Evolutionary conservation across 768 basidiomycete genomes (phyloP).

Genomic region (Saitozyma podzolica): DNA sequence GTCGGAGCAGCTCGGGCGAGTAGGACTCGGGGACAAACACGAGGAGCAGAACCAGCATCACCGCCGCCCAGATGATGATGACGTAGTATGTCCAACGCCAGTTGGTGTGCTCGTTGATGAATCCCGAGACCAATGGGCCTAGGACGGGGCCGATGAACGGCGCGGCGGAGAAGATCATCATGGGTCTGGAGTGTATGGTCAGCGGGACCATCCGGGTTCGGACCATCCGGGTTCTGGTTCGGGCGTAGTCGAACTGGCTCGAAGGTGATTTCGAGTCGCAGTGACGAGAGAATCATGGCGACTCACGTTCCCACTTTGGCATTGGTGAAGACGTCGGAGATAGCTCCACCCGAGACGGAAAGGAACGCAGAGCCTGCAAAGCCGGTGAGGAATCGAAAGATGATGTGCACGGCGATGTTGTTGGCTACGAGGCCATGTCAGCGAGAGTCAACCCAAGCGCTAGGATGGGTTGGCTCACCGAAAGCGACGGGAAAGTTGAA

Average conservation of each 20-base stretch:
- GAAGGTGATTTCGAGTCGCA: background rate
- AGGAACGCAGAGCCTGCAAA: slow-evolving; percentile 63
- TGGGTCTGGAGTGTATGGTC: slow-evolving; percentile 51
- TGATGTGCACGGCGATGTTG: slow-evolving; percentile 61
- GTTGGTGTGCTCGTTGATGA: slow-evolving; percentile 64
- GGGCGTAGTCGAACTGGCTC: too few relatives aligned
- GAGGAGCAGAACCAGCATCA: slow-evolving; percentile 60
- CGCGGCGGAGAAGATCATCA: slow-evolving; percentile 61
- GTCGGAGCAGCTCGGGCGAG: slow-evolving; percentile 62
- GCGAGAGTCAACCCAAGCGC: slow-evolving; percentile 5
- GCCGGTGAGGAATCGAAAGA: slow-evolving; percentile 64
- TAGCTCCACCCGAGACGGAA: slow-evolving; percentile 64
- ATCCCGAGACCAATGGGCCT: slow-evolving; percentile 55
- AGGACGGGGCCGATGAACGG: slow-evolving; percentile 65
- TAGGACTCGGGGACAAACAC: slow-evolving; percentile 74
- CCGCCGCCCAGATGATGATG: slow-evolving; percentile 68
- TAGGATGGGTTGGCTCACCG: slow-evolving; percentile 2
- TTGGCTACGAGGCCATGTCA: slow-evolving; percentile 10
- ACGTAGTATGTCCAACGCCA: slow-evolving; percentile 74
- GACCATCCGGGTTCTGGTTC: background rate
- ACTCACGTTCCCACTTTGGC: slow-evolving; percentile 57
- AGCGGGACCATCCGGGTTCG: background rate
- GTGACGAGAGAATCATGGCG: background rate
- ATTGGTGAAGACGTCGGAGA: slow-evolving; percentile 63
- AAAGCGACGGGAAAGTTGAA: slow-evolving; percentile 74